Conservation (phyloP, 2,329 filamentous ascomycete species). For the Nothomitra cinnamomea region DNA sequence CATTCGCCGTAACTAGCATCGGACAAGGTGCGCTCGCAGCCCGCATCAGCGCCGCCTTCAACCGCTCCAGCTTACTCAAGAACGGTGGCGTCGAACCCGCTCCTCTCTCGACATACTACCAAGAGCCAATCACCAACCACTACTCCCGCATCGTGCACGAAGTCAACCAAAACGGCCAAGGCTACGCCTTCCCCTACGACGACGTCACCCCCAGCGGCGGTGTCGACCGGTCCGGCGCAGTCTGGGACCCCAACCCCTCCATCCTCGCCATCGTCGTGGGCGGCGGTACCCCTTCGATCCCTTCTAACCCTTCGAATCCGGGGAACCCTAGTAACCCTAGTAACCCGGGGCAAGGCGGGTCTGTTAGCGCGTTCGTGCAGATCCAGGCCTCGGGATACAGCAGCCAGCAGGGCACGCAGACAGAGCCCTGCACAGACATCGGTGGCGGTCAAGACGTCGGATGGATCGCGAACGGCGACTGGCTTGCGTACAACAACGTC, state of each 20-base stretch:
- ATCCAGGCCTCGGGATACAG: neutral
- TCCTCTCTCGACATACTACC: slow-evolving; percentile 34
- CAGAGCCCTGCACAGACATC: neutral
- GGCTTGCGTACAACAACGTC: neutral
- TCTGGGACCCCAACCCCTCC: slow-evolving; percentile 38
- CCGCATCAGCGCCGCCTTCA: slow-evolving; percentile 58
- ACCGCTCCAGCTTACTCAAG: slow-evolving; percentile 49
- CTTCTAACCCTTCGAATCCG: too few species aligned
- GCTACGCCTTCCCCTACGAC: slow-evolving; percentile 58
- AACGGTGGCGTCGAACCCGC: slow-evolving; percentile 34
- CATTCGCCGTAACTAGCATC: slow-evolving; percentile 31
- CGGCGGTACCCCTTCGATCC: slow-evolving; percentile 15
- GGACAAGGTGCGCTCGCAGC: slow-evolving; percentile 48
- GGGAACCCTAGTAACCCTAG: too few species aligned
- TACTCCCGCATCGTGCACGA: slow-evolving; percentile 49
- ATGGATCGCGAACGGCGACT: neutral
- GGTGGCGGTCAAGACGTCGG: neutral
- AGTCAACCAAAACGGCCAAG: slow-evolving; percentile 38
- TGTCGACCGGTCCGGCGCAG: slow-evolving; percentile 43
- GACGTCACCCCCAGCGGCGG: slow-evolving; percentile 42
- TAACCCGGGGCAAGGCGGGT: too few species aligned
- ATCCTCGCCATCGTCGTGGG: slow-evolving; percentile 41
- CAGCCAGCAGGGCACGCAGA: neutral
- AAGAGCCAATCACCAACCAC: slow-evolving; percentile 41
- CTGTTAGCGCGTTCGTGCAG: neutral